Conservation (phyloP, 2,329 filamentous ascomycete genomes). For the Sporothrix sp. region DNA sequence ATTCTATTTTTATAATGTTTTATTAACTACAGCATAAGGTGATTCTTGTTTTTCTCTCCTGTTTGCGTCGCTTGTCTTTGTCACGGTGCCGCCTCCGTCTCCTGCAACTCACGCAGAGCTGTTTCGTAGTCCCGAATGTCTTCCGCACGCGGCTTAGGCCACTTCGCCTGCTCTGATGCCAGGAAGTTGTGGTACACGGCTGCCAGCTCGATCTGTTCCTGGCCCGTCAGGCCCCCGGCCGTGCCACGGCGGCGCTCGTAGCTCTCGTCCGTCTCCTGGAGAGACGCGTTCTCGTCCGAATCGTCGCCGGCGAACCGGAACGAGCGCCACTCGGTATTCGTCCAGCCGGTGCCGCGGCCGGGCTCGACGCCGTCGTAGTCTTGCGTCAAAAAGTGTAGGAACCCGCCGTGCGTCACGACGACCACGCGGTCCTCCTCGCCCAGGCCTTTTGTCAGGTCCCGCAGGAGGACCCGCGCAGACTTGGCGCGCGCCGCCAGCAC, state of each 20-base stretch:
- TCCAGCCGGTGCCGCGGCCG: constrained; percentile 52
- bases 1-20: no score
- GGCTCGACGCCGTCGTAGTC: constrained; percentile 59
- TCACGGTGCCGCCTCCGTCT: background rate
- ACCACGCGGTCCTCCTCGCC: constrained; percentile 48
- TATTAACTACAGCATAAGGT: background rate
- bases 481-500: constrained; percentile 52
- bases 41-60: background rate
- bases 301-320: constrained; percentile 52
- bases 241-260: constrained; percentile 36
- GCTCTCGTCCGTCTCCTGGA: constrained; percentile 41
- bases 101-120: background rate
- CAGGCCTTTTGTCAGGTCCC: constrained; percentile 31
- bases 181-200: constrained; percentile 29
- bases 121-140: constrained; percentile 12
- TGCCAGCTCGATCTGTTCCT: constrained; percentile 38
- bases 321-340: constrained; percentile 61
- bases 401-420: constrained; percentile 12
- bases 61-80: background rate
- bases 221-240: constrained; percentile 30
- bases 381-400: constrained; percentile 70
- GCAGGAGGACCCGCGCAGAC: constrained; percentile 50
- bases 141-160: constrained; percentile 2
- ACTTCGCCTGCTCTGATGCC: constrained; percentile 20
- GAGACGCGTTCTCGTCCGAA: constrained; percentile 35